Conservation (phyloP, 139 green algal species). For the Mychonastes homosphaera region DNA sequence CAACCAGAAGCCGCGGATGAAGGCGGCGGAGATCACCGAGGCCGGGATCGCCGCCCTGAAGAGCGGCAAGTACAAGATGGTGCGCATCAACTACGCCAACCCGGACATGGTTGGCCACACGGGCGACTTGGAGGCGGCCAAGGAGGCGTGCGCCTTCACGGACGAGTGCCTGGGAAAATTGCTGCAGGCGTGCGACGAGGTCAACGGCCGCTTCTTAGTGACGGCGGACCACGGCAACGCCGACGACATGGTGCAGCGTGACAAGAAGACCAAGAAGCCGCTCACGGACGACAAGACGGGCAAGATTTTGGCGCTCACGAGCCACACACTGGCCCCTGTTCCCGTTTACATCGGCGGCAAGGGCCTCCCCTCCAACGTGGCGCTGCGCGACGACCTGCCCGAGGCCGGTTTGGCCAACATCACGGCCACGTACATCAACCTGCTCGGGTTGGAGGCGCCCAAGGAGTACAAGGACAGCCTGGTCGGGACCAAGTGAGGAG, state of each 20-base stretch:
- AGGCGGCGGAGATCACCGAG: conserved; percentile 83
- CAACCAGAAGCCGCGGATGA: conserved; percentile 90
- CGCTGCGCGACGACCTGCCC: conserved; percentile 62
- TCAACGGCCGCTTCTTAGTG: conserved; percentile 53
- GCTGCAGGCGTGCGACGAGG: conserved; percentile 34
- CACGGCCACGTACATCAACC: conserved; percentile 80
- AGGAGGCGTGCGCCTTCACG: conserved; percentile 44
- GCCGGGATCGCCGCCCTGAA: conserved; percentile 75
- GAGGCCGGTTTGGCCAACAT: conserved; percentile 88
- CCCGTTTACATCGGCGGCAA: conserved; percentile 80
- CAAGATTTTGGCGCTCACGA: conserved; percentile 74
- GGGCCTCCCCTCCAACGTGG: conserved; percentile 58
- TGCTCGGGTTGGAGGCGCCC: conserved; percentile 67
- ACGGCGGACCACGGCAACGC: conserved; percentile 91
- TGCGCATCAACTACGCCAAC: conserved; percentile 77
- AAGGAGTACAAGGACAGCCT: conserved; percentile 15
- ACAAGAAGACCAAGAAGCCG: conserved; percentile 72
- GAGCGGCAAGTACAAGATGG: conserved; percentile 50
- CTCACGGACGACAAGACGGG: conserved; percentile 39
- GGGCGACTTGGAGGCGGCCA: conserved; percentile 59
- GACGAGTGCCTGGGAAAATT: conserved; percentile 75
- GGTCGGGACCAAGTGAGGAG: conserved; percentile 5
- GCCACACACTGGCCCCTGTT: conserved; percentile 72
- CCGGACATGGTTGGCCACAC: conserved; percentile 87
- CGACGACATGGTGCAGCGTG: conserved; percentile 93